phyloP scores from a whole-genome alignment of 2,329 filamentous ascomycete genomes.

The Lasiodiplodia citricola region DNA sequence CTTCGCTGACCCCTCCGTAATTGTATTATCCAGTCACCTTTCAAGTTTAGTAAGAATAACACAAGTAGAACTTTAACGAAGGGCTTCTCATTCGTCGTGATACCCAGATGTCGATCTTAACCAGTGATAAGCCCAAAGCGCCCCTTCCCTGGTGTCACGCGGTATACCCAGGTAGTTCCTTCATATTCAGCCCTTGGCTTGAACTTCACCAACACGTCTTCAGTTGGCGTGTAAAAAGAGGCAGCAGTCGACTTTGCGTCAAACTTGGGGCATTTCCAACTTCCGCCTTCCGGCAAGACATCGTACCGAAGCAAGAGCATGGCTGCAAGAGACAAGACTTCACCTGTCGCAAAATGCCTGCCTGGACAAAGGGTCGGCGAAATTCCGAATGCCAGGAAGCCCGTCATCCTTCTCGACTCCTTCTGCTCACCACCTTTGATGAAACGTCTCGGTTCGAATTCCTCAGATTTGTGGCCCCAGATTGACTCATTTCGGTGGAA shows the following conservation, averaged over 20 bases:
- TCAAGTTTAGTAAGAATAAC: too few relatives aligned
- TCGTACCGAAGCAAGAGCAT: slow-evolving; percentile 44
- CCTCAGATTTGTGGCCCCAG: slow-evolving; percentile 41
- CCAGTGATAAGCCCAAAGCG: not conserved
- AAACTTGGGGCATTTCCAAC: slow-evolving; percentile 32
- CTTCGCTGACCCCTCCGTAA: too few relatives aligned
- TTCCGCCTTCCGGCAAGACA: slow-evolving; percentile 31
- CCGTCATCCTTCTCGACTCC: slow-evolving; percentile 31
- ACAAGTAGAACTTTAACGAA: too few relatives aligned
- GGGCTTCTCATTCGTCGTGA: too few relatives aligned
- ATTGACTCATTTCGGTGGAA: slow-evolving; percentile 39
- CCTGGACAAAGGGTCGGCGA: slow-evolving; percentile 45
- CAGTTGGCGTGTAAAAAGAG: not conserved
- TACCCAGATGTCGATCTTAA: too few relatives aligned
- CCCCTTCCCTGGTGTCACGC: not conserved
- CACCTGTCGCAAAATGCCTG: slow-evolving; percentile 44
- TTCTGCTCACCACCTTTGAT: slow-evolving; percentile 25
- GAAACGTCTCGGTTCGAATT: slow-evolving; percentile 45
- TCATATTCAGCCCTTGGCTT: not conserved
- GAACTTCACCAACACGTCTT: not conserved
- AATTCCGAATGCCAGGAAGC: slow-evolving; percentile 44
- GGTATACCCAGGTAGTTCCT: not conserved
- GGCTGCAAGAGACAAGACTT: slow-evolving; percentile 40
- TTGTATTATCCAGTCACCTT: too few relatives aligned
- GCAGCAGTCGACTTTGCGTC: not conserved